Conservation (phyloP, 148 eudicot species). For the Cornus controversa region DNA sequence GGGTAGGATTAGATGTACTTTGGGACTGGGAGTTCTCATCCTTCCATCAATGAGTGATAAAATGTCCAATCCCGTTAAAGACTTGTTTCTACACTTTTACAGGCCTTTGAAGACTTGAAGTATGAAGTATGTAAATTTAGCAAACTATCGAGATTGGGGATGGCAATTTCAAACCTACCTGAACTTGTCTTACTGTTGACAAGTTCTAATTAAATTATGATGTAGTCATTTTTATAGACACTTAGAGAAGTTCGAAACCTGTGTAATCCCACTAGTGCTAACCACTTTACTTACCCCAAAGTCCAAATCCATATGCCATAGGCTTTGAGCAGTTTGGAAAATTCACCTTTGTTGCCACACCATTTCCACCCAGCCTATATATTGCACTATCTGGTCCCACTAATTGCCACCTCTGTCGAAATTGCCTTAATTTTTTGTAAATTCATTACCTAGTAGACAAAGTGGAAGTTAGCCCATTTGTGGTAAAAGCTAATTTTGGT, state of each 20-base stretch:
- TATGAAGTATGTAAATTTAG: too few relatives aligned
- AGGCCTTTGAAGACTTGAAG: too few relatives aligned
- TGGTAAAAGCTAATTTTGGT: not conserved
- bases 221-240: too few relatives aligned
- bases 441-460: not conserved
- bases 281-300: not conserved
- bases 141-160: too few relatives aligned
- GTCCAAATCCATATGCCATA: not conserved
- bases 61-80: too few relatives aligned
- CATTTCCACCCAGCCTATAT: not conserved
- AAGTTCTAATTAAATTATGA: too few relatives aligned
- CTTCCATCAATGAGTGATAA: too few relatives aligned
- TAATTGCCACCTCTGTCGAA: not conserved
- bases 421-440: not conserved
- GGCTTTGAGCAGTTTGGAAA: not conserved
- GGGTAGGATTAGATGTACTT: too few relatives aligned
- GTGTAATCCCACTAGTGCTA: not conserved
- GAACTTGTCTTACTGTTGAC: too few relatives aligned
- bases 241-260: not conserved
- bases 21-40: too few relatives aligned
- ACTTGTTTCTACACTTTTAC: too few relatives aligned
- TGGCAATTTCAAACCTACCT: too few relatives aligned
- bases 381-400: not conserved
- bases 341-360: not conserved
- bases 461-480: not conserved